A percentile compares a stretch with the other conserved stretches of the same genome.
Evolutionary conservation across 139 green algal genomes (phyloP).

Genomic region (Coelastrella sp.): DNA sequence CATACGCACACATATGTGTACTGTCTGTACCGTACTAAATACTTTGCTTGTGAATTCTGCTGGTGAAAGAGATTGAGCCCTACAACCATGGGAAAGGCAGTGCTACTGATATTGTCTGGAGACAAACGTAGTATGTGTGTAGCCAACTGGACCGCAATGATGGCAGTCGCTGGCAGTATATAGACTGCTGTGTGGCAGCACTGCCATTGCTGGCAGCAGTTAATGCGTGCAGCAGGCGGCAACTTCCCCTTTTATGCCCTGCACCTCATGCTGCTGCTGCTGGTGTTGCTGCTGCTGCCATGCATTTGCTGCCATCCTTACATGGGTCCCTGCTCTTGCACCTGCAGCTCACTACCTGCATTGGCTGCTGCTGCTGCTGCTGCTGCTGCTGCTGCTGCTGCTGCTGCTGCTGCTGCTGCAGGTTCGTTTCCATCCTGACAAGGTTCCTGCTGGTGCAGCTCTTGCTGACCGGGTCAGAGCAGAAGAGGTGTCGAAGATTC

Average conservation of each 20-base stretch:
- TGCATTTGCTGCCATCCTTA: neutral
- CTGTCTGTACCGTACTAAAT: too few species aligned
- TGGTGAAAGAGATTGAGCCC: too few species aligned
- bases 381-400: neutral
- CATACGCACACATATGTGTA: too few species aligned
- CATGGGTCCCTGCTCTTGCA: neutral
- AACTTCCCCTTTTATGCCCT: neutral
- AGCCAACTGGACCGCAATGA: too few species aligned
- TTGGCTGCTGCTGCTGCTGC: neutral
- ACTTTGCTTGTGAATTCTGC: too few species aligned
- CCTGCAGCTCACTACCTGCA: neutral
- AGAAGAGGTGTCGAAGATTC: conserved; percentile 41
- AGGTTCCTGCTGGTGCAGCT: conserved; percentile 19
- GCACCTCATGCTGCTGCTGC: neutral
- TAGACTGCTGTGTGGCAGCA: neutral
- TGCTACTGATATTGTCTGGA: too few species aligned
- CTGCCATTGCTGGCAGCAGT: neutral
- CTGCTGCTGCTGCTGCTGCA: neutral
- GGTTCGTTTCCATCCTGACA: conserved; percentile 44
- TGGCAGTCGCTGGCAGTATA: neutral
- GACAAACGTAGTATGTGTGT: too few species aligned
- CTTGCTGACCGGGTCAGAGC: conserved; percentile 16
- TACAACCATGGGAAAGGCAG: too few species aligned
- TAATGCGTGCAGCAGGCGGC: neutral
- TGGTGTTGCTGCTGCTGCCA: neutral